Percentiles rank a stretch among this genome's conserved stretches.
phyloP scores from a whole-genome alignment of 176 grass and related monocot species.

The Elaeis guineensis region DNA sequence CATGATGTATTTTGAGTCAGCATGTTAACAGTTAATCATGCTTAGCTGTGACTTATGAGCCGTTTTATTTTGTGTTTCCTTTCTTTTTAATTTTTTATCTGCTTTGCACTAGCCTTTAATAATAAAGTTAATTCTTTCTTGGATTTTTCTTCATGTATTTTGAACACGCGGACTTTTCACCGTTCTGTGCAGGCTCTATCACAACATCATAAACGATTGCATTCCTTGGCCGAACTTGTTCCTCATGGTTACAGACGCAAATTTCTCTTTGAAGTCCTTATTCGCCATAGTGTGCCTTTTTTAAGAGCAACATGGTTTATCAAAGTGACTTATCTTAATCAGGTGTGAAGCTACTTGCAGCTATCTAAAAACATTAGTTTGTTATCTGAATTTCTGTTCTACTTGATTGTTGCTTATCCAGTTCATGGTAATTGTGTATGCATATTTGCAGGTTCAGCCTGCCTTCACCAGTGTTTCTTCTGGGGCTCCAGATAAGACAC shows the following conservation, averaged over 20 bases:
- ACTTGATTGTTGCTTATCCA: not conserved
- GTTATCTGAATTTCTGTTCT: not conserved
- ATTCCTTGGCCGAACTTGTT: slow-evolving; percentile 70
- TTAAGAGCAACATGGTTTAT: slow-evolving; percentile 98
- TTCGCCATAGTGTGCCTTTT: slow-evolving; percentile 76
- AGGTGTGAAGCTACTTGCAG: slow-evolving; percentile 45
- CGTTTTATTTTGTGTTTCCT: too few species aligned
- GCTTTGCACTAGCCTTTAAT: too few species aligned
- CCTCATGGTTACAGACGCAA: slow-evolving; percentile 98
- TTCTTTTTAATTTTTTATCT: too few species aligned
- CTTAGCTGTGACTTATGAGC: too few species aligned
- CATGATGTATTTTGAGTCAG: too few species aligned
- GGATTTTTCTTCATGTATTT: too few species aligned
- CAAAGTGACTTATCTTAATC: slow-evolving; percentile 99
- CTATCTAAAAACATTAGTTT: not conserved
- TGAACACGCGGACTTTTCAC: too few species aligned
- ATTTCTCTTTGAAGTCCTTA: slow-evolving; percentile 91
- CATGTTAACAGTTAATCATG: too few species aligned
- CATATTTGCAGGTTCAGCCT: slow-evolving; percentile 49
- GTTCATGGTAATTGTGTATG: slow-evolving; percentile 17
- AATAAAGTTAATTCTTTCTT: too few species aligned
- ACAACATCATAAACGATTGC: slow-evolving; percentile 66
- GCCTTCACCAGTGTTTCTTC: slow-evolving; percentile 45
- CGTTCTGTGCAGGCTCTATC: slow-evolving; percentile 55
- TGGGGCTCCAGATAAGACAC: slow-evolving; percentile 63